Evolutionary conservation across 2,329 filamentous ascomycete genomes (phyloP), one percentile per base, ranked within the genome.

Genomic region (Zasmidium cellare): DNA sequence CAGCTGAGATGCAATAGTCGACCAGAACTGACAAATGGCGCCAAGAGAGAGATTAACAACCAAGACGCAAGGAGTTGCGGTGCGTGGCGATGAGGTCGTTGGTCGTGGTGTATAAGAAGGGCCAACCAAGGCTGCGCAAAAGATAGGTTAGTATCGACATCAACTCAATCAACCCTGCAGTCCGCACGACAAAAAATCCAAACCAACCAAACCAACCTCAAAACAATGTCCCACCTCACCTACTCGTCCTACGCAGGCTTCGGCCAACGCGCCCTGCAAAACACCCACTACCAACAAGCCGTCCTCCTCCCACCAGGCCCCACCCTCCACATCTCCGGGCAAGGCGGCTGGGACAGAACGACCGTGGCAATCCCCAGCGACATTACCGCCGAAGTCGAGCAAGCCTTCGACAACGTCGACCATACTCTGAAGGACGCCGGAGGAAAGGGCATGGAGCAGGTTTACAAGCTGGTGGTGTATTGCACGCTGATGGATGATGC

Each of bases 151-250:
- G 25, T 11, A 28, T n/a, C 35, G 16, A 41, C 35, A 41, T 9
- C 35, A 14, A 41, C 35, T 9, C 7, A 14, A 5, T 41, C 35
- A 41, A 3, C 11, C 11, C 25, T 11, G 25, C 25, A 28, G n/a
- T n/a, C n/a, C n/a, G n/a, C n/a, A n/a, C n/a, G n/a, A n/a, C 28
- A 31, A 14, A 31, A 14, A 31, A 31, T 31, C 28, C 28, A 31
- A 14, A 31, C 7, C 28, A 31, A 31, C 7, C 7, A 14, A 31
- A 7, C 28, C 7, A 31, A 41, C 11, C 45, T 46, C 45, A 22
- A 23, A 49, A 49, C 22, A 5, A 49, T 49, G 46, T 49, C 46
- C 20, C 46, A 49, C 22, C 46, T 49, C 46, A 49, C 46, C 46
- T 49, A 49, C 14, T 28, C 20, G 20, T 9, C 46, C 46, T 49